These are phyloP conservation scores for Bigelowiella natans DNA, from an alignment of 78 protist species.

Conservation along the genomic window DNA sequence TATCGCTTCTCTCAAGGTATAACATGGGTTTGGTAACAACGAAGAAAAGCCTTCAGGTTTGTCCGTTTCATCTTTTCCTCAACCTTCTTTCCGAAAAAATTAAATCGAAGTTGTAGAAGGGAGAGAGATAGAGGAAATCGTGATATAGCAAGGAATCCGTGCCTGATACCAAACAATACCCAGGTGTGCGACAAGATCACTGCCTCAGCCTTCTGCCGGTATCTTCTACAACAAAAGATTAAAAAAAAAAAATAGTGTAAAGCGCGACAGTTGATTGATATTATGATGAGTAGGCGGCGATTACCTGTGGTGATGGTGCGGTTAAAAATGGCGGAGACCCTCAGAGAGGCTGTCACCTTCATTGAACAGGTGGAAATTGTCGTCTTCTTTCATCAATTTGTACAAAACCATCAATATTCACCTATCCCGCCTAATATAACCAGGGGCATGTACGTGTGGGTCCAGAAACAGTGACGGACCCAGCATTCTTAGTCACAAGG, in stretches of 20 bases:
- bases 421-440: not conserved
- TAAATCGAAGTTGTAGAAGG: no score
- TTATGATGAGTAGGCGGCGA: constrained; percentile 64
- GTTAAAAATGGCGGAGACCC: constrained; percentile 51
- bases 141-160: no score
- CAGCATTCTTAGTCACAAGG: constrained; percentile 76
- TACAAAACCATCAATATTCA: no score
- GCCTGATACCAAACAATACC: no score
- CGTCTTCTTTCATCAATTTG: no score
- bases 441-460: constrained; percentile 59
- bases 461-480: constrained; percentile 66
- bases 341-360: constrained; percentile 44
- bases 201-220: not conserved
- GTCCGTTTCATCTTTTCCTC: no score
- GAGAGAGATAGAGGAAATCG: no score
- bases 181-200: not conserved
- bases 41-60: not conserved
- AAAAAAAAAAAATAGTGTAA: no score
- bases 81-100: no score
- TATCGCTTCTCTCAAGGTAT: not conserved
- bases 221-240: no score
- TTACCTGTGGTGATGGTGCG: constrained; percentile 62
- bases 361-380: constrained; percentile 74
- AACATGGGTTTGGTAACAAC: constrained; percentile 18
- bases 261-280: no score